Base-by-base conservation (phyloP, 371 early-diverging fungal species). In the Circinella umbellata region DNA sequence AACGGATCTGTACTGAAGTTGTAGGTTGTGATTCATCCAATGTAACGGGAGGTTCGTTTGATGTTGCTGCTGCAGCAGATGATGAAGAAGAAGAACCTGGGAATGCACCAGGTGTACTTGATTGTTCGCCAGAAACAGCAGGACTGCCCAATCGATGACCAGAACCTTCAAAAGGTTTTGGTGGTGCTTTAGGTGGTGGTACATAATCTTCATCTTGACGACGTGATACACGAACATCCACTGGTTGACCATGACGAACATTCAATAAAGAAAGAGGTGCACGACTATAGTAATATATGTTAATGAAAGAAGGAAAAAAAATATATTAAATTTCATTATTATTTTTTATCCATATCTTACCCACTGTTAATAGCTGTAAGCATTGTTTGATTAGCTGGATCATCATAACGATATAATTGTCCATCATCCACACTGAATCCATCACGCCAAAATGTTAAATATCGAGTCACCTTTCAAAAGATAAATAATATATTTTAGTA, bases 371-470 rank as follows among this genome's bases (percentile, higher is more conserved):
- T 95, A 13, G 92, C 89, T 57, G 88, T 82, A 72, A 98, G 80
- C 71, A 95, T 86, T 69, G 92, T 90, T 73, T 92, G 87, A 79
- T 93, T 96, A 57, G 86, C 90, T 13, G 98, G 98, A 72, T 95
- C 95, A 54, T 92, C 88, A 70, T 94, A 95, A 51, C 85, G 79
- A 72, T 90, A 82, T 55, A 98, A 79, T 0, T 94, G 94, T 0
- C 98, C 99, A 72, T 98, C 97, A 48, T 95, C 98, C 64, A 98
- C 88, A 67, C 93, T 95, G 74, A 98, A 98, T 39, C 99, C 99
- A 74, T 98, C 91, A 62, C 92, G 86, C 97, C 98, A 98, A 71
- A 98, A 97, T 5, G 95, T 97, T 69, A 98, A 85, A 54, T 90
- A 80, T 39, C 92, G 88, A n/a, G 87, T 82, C 27, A 86, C 88